Conservation (phyloP, 306 rosid genomes). For the Inga laurina region DNA sequence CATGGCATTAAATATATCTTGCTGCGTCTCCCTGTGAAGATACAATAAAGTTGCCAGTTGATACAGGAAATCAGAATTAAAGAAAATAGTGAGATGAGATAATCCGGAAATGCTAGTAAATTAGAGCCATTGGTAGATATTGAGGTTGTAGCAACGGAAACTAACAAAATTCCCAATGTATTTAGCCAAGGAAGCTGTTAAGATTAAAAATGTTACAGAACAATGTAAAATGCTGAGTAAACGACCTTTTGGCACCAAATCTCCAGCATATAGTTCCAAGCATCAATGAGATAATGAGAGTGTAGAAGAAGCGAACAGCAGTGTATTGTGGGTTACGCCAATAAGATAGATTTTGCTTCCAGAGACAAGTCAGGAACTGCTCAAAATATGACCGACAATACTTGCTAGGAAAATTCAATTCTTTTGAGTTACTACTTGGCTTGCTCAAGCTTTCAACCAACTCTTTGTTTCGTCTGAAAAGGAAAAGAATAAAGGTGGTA, state of each 20-base stretch:
- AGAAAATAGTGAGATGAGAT: neutral
- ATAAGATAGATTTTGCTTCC: constrained; percentile 78
- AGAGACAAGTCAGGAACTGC: constrained; percentile 70
- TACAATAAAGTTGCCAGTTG: neutral
- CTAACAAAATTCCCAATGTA: neutral
- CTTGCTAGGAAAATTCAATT: constrained; percentile 70
- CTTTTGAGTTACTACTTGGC: constrained; percentile 61
- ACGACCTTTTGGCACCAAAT: constrained; percentile 69
- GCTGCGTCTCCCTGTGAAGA: constrained; percentile 27
- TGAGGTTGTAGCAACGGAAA: neutral
- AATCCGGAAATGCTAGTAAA: neutral
- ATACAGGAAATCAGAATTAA: neutral
- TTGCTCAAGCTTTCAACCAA: constrained; percentile 65
- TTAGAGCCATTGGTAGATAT: neutral
- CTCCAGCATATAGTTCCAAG: constrained; percentile 77
- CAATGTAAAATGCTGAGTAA: neutral
- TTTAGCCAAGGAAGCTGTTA: neutral
- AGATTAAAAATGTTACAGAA: neutral
- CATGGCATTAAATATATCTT: constrained; percentile 62
- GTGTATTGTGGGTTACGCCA: constrained; percentile 82
- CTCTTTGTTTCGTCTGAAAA: constrained; percentile 56
- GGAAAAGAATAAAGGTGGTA: neutral
- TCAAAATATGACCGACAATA: constrained; percentile 56
- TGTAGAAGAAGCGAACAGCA: constrained; percentile 77
- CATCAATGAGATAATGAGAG: constrained; percentile 72